phyloP scores from a whole-genome alignment of 2,329 filamentous ascomycete genomes.

The Pseudopithomyces chartarum region DNA sequence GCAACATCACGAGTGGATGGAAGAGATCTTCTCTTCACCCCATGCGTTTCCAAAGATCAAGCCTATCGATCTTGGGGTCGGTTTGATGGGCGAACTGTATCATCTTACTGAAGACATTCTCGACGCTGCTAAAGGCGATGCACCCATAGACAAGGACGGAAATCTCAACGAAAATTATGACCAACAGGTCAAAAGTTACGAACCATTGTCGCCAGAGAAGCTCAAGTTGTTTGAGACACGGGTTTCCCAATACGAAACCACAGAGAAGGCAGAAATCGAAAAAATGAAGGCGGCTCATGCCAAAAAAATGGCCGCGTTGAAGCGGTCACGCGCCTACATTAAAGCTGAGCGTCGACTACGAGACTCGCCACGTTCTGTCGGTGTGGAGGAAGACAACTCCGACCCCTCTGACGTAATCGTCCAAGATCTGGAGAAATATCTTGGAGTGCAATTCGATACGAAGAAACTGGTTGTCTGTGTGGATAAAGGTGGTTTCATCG shows the following conservation, averaged over 20 bases:
- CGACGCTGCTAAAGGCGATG: conserved; percentile 56
- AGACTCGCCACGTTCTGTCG: conserved; percentile 58
- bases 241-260: conserved; percentile 71
- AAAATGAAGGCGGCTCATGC: conserved; percentile 81
- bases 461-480: conserved; percentile 71
- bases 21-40: conserved; percentile 90
- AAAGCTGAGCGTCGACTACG: conserved; percentile 78
- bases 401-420: conserved; percentile 74
- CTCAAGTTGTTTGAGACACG: conserved; percentile 83
- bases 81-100: conserved; percentile 76
- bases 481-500: conserved; percentile 73
- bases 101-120: conserved; percentile 85
- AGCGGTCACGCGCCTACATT: conserved; percentile 70
- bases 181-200: conserved; percentile 57
- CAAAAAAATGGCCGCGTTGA: conserved; percentile 74
- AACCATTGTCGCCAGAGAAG: conserved; percentile 74
- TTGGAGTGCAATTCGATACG: conserved; percentile 69
- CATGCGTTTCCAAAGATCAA: conserved; percentile 85
- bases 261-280: conserved; percentile 81
- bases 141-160: conserved; percentile 24
- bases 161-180: conserved; percentile 25
- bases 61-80: conserved; percentile 84
- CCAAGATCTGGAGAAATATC: conserved; percentile 71
- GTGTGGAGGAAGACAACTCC: conserved; percentile 23
- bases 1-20: conserved; percentile 99